Base-by-base conservation (phyloP, 768 basidiomycete species). In the Leccinum subgranulosum region DNA sequence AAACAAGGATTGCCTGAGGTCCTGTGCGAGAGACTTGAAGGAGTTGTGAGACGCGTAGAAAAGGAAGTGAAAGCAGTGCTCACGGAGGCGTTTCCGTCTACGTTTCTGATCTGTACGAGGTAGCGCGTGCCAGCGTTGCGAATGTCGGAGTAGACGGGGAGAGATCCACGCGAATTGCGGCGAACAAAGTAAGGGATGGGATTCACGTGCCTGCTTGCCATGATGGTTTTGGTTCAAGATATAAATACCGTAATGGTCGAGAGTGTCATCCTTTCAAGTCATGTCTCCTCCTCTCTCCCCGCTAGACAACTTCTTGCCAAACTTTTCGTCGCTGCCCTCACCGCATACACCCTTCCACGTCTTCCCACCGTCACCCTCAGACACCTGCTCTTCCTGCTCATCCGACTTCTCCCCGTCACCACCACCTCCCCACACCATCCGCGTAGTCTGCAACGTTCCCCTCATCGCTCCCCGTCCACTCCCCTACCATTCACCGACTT, bases 131-230 rank as follows among this genome's bases (percentile, higher is more conserved):
- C 81, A 29, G 73, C 82, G 68, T 87, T 89, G 60, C 86, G 84
- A 47, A 88, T 68, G 68, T 91, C 87, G 28, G 86, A 81, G 70
- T 90, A 90, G 25, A 92, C 87, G 46, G 90, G 89, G 29, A 92
- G 77, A 49, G 81, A 80, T 31, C 87, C 86, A 51, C 78, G 78
- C 49, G 81, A 70, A 70, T 88, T 91, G 59, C 90, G 82, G 21
- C 82, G 80, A 47, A 92, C 77, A 59, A 80, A 81, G 73, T 90
- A 92, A 56, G 64, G 57, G 49, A 34, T n/a, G 64, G 57, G 23
- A 39, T 51, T 23, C 59, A 66, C 56, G 59, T 67, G 25, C 25
- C 25, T 25, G 25, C 25, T 25, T 4, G 41, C 21, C 61, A 56
- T 64, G 53, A 50, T 61, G 28, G 43, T 54, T n/a, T 39, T n/a